A percentile compares a stretch with the other conserved stretches of the same genome.
Evolutionary conservation across 2,329 filamentous ascomycete genomes (phyloP).

Genomic region (Chalara sp.): DNA sequence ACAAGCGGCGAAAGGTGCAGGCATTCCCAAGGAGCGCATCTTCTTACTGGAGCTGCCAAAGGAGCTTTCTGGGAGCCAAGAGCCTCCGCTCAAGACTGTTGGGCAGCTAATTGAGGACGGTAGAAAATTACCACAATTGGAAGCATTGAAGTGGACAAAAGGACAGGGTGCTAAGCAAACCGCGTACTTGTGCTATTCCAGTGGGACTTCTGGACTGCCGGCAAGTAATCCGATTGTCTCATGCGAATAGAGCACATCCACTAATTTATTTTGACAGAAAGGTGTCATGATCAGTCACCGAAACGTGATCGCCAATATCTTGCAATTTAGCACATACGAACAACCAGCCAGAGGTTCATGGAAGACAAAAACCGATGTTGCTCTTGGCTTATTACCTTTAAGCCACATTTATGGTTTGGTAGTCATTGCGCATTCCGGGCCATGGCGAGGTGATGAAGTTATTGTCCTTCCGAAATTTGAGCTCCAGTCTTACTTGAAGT

Average conservation of each 20-base stretch:
- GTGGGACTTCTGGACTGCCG: constrained; percentile 48
- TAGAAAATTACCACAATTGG: constrained; percentile 42
- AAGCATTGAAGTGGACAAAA: constrained; percentile 50
- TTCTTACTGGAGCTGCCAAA: constrained; percentile 65
- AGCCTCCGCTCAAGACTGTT: constrained; percentile 58
- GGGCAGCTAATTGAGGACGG: constrained; percentile 66
- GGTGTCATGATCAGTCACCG: constrained; percentile 81
- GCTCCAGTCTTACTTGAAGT: constrained; percentile 52
- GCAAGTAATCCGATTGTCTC: constrained; percentile 32
- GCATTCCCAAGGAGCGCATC: constrained; percentile 64
- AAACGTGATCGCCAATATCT: constrained; percentile 73
- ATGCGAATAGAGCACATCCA: constrained; percentile 23
- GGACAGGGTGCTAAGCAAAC: constrained; percentile 62
- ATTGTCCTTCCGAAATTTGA: constrained; percentile 74
- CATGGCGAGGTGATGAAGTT: constrained; percentile 67
- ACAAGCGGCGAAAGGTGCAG: constrained; percentile 61
- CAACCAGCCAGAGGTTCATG: constrained; percentile 40
- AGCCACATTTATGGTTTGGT: constrained; percentile 79
- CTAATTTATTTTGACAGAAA: constrained; percentile 40
- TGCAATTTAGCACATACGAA: constrained; percentile 37
- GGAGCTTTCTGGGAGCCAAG: constrained; percentile 39
- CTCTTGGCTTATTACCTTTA: constrained; percentile 74
- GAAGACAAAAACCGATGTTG: constrained; percentile 13
- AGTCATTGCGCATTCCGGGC: constrained; percentile 57
- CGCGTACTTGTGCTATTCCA: constrained; percentile 71